Conservation (phyloP, 169 alveolate species). For the Babesia microti region DNA sequence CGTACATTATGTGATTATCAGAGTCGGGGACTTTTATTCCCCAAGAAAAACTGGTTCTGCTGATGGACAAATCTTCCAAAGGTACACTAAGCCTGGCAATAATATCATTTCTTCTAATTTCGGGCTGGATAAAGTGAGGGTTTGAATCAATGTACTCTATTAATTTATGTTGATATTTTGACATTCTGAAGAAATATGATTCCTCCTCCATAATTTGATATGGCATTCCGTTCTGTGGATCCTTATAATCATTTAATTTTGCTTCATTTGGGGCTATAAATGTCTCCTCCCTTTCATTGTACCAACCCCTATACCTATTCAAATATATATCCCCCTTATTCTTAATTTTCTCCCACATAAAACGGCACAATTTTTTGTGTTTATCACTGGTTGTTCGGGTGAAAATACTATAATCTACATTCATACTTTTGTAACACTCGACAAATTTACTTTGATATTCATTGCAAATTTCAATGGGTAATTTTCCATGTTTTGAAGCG, state of each 20-base stretch:
- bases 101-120: slow-evolving; percentile 58
- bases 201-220: slow-evolving; percentile 72
- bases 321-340: slow-evolving; percentile 70
- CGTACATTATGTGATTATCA: slow-evolving; percentile 83
- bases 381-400: slow-evolving; percentile 72
- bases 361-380: slow-evolving; percentile 64
- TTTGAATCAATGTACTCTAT: slow-evolving; percentile 54
- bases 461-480: slow-evolving; percentile 74
- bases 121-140: slow-evolving; percentile 72
- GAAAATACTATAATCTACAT: slow-evolving; percentile 55
- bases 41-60: slow-evolving; percentile 81
- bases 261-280: slow-evolving; percentile 82
- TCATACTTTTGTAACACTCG: slow-evolving; percentile 30
- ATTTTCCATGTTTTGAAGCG: slow-evolving; percentile 65
- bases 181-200: slow-evolving; percentile 78
- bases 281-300: slow-evolving; percentile 81
- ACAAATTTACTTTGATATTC: slow-evolving; percentile 43
- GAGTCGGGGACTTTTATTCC: slow-evolving; percentile 78
- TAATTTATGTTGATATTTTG: slow-evolving; percentile 67
- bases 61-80: slow-evolving; percentile 76
- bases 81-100: slow-evolving; percentile 65
- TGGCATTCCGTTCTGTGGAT: slow-evolving; percentile 68
- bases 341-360: slow-evolving; percentile 62
- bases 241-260: slow-evolving; percentile 66
- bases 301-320: slow-evolving; percentile 80